Conservation (phyloP, 2,329 filamentous ascomycete species). For the Pseudopyricularia javanii region DNA sequence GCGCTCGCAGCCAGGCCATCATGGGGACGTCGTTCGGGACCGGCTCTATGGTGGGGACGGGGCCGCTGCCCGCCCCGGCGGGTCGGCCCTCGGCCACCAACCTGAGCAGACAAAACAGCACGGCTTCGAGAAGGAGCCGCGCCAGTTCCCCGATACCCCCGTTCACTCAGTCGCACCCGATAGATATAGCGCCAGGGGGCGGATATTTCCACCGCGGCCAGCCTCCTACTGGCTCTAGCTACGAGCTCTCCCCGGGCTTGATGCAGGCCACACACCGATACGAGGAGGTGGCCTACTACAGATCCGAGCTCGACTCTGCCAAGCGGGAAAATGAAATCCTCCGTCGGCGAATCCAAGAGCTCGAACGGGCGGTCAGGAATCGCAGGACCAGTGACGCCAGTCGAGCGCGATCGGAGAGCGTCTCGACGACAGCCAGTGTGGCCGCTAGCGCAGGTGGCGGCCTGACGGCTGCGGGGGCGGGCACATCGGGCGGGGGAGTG, state of each 20-base stretch:
- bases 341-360: slow-evolving; percentile 47
- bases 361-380: slow-evolving; percentile 43
- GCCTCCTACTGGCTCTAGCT: slow-evolving; percentile 12
- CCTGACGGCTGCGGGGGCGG: slow-evolving; percentile 9
- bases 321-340: slow-evolving; percentile 53
- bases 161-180: slow-evolving; percentile 25
- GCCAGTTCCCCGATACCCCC: slow-evolving; percentile 32
- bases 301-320: slow-evolving; percentile 46
- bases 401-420: slow-evolving; percentile 34
- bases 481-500: slow-evolving; percentile 23
- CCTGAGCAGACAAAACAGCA: slow-evolving; percentile 42
- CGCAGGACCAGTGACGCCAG: slow-evolving; percentile 33
- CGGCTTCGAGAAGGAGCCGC: slow-evolving; percentile 38
- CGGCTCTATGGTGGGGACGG: slow-evolving; percentile 23
- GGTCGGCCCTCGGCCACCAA: slow-evolving; percentile 17
- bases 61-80: slow-evolving; percentile 27
- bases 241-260: slow-evolving; percentile 37
- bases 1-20: slow-evolving; percentile 37
- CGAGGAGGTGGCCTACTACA: slow-evolving; percentile 49
- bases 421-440: slow-evolving; percentile 38
- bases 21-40: slow-evolving; percentile 23
- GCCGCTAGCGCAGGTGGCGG: slow-evolving; percentile 16
- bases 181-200: slow-evolving; percentile 2
- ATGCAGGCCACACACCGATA: slow-evolving; percentile 46
- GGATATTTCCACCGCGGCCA: slow-evolving; percentile 18